Evolutionary conservation across 2,329 filamentous ascomycete species (phyloP).

Genomic region (Huntiella savannae): DNA sequence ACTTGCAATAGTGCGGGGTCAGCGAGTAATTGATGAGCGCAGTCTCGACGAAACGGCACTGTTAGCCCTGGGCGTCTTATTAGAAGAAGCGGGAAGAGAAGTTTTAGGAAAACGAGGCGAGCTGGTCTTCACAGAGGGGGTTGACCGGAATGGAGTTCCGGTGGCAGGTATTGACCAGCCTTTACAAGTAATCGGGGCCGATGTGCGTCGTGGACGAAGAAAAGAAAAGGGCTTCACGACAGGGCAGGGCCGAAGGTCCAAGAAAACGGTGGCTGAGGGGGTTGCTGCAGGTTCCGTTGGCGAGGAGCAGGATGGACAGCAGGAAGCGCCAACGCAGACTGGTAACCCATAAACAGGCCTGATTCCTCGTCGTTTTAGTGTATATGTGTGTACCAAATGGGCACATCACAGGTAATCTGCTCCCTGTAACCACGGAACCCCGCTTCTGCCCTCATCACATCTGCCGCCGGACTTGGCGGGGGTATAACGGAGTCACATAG

Average conservation of each 20-base stretch:
- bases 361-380: too few species aligned
- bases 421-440: too few species aligned
- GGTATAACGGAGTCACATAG: too few species aligned
- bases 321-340: too few species aligned
- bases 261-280: neutral
- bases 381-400: too few species aligned
- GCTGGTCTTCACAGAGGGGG: constrained; percentile 49
- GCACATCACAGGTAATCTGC: too few species aligned
- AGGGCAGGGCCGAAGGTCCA: neutral
- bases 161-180: neutral
- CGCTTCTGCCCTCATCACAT: too few species aligned
- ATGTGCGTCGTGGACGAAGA: neutral
- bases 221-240: neutral
- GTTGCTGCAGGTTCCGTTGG: neutral
- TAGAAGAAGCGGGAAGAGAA: constrained; percentile 50
- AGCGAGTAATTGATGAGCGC: constrained; percentile 26
- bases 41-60: constrained; percentile 66
- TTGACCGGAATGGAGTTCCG: constrained; percentile 3
- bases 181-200: too few species aligned
- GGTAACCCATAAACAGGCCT: too few species aligned
- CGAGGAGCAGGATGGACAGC: neutral
- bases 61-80: constrained; percentile 52
- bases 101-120: constrained; percentile 46
- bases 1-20: constrained; percentile 15
- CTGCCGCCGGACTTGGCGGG: too few species aligned